Base-by-base conservation (phyloP, 2,329 filamentous ascomycete species). In the Zalaria obscura region DNA sequence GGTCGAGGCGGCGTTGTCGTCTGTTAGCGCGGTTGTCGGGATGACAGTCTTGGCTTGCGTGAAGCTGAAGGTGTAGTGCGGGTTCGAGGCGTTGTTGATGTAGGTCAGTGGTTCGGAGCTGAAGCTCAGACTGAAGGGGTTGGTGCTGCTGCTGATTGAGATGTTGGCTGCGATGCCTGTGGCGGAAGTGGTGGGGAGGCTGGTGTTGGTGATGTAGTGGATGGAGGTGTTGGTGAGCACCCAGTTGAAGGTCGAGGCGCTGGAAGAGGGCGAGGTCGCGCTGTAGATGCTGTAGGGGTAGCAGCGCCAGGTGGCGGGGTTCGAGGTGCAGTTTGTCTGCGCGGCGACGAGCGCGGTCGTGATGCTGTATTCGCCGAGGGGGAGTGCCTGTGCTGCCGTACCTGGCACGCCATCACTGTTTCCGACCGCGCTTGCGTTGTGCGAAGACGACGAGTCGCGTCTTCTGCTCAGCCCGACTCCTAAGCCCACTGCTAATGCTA, bases 301-400 rank as follows among this genome's bases (percentile, higher is more conserved):
- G 62, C 79, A 83, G 41, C 65, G 64, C 75, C 78, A 83, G 1
- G 75, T 75, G 4, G 65, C 59, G 0, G 70, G 48, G 48, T 74
- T 69, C 9, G 71, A 67, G 1, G 75, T 78, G 58, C 80, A 83
- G 38, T 65, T 65, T 5, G 73, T 70, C 10, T 61, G 59, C 2
- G 69, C 59, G 4, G 63, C 69, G 39, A 67, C 63, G 33, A 83
- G 70, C 44, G 70, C 71, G 25, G 76, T 75, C 5, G 69, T 63
- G 49, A 83, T 65, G 32, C 71, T 65, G 56, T 75, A 83, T n/a
- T 72, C 68, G 4, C 79, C 80, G 1, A 70, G 60, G 1, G 79
- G 80, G 50, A 81, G 81, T 40, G 59, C 32, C 8, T 38, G 29
- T 11, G 55, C 52, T 3, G 48, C 41, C 25, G 52, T 10, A 2